Evolutionary conservation across 805 yeast genomes (phyloP).

Genomic region (Saitoella complicata): DNA sequence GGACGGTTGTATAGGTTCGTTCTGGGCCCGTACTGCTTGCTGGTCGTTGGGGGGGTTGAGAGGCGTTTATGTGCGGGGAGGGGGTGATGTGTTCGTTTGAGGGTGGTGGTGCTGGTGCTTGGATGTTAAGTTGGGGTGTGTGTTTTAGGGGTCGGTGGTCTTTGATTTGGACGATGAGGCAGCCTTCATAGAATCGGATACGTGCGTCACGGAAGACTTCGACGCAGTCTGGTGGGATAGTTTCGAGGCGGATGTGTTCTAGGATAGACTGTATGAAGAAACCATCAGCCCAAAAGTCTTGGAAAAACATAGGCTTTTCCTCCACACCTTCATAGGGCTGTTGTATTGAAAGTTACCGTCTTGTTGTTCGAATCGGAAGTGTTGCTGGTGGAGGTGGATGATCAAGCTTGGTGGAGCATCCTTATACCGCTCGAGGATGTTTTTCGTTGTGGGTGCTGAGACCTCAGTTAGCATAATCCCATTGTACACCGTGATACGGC

Average conservation of each 20-base stretch:
- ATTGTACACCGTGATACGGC: too few species aligned
- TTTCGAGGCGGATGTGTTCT: conserved; percentile 1
- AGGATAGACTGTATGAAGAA: background rate
- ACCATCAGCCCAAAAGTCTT: background rate
- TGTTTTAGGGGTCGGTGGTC: background rate
- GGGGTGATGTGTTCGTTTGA: too few species aligned
- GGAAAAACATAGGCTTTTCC: background rate
- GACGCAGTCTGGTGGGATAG: conserved; percentile 1
- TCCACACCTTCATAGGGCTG: conserved; percentile 1
- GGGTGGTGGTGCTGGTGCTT: too few species aligned
- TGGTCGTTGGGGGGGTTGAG: too few species aligned
- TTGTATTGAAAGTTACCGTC: conserved; percentile 1
- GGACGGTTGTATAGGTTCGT: background rate
- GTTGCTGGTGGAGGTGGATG: conserved; percentile 1
- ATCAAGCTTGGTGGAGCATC: conserved; percentile 1
- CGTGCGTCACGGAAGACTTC: conserved; percentile 1
- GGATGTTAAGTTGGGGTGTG: too few species aligned
- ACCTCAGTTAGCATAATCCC: too few species aligned
- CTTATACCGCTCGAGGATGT: background rate
- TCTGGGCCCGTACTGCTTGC: too few species aligned
- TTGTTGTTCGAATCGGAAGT: conserved; percentile 4
- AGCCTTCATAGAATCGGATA: conserved; percentile 1
- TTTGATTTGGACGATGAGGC: background rate
- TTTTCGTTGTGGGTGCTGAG: background rate
- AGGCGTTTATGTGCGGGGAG: too few species aligned